phyloP scores from a whole-genome alignment of 2,329 filamentous ascomycete species.

The Pleurostoma richardsiae region DNA sequence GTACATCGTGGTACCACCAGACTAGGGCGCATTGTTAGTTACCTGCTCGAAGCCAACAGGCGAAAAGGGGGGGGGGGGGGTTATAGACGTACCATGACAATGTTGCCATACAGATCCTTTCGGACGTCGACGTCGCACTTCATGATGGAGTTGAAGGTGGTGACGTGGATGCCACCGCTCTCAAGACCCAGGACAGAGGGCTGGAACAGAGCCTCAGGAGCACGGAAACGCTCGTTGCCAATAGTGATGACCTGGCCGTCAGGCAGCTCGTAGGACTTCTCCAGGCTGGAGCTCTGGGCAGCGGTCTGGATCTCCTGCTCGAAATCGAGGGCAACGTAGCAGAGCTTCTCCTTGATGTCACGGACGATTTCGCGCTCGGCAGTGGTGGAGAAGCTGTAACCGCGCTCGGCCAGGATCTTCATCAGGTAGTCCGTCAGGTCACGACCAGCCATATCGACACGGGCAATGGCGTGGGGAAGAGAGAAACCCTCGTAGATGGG shows the following conservation, averaged over 20 bases:
- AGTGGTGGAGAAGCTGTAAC: slow-evolving; percentile 99
- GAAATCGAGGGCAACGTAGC: slow-evolving; percentile 99
- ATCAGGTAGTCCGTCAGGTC: slow-evolving; percentile 99
- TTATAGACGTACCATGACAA: slow-evolving; percentile 87
- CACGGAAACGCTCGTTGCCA: slow-evolving; percentile 99
- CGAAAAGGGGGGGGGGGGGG: not conserved
- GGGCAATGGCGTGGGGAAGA: slow-evolving; percentile 98
- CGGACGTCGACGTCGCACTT: slow-evolving; percentile 99
- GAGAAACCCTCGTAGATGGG: slow-evolving; percentile 99
- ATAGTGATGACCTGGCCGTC: slow-evolving; percentile 99
- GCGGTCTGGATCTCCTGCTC: slow-evolving; percentile 99
- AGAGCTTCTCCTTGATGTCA: slow-evolving; percentile 99
- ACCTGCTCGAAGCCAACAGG: not conserved
- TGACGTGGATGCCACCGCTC: slow-evolving; percentile 98
- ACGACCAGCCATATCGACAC: slow-evolving; percentile 99
- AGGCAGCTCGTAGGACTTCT: slow-evolving; percentile 99
- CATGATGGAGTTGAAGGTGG: slow-evolving; percentile 99
- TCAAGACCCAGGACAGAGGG: slow-evolving; percentile 97
- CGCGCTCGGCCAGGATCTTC: slow-evolving; percentile 99
- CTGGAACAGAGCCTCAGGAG: slow-evolving; percentile 99
- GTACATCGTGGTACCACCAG: slow-evolving; percentile 99
- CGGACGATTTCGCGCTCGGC: slow-evolving; percentile 58
- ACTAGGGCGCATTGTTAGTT: slow-evolving; percentile 52
- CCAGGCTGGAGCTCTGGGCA: slow-evolving; percentile 95
- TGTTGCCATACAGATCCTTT: slow-evolving; percentile 99